Evolutionary conservation across 2,329 filamentous ascomycete species (phyloP), one percentile per base, ranked within the genome.

Genomic region (Ilyonectria destructans): DNA sequence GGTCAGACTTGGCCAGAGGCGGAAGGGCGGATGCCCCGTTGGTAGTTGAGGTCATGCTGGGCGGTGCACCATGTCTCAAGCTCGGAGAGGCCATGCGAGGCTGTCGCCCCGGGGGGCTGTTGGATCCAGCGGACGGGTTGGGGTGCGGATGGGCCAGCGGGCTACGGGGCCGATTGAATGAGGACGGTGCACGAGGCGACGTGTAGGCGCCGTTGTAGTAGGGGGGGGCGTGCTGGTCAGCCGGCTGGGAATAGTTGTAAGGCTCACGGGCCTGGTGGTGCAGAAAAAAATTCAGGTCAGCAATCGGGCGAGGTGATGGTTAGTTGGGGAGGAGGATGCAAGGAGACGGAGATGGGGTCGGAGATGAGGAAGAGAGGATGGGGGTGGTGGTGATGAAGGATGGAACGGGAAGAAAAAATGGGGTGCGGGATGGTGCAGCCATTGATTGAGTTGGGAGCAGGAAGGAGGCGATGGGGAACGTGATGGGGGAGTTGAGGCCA

Each of bases 201-300:
- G 83, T 82, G 77, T 87, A 86, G 73, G 78, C 78, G 68, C 82
- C 81, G 82, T 85, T 86, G 78, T 85, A 85, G 72, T 88, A 89
- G 54, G 85, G 76, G 35, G 79, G 66, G 58, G 79, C 77, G 65
- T 77, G 81, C 49, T 85, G 80, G 66, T 88, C 85, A 69, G 79
- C 76, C 48, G 84, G 67, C 70, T 80, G 79, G 55, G 83, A 77
- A 77, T 88, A 87, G 63, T 77, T 79, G 80, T 88, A 88, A 35
- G 84, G 77, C 72, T 89, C 87, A 77, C 83, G 86, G 76, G 81
- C 79, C 86, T 88, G 77, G 64, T 65, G 62, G 65, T 62, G 66
- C 54, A 70, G 70, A 71, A 72, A 74, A 74, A 75, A 69, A 73
- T 76, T 73, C 67, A 72, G 65, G 77, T 77, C 72, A 78, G 77